Evolutionary conservation across 148 eudicot species (phyloP), one percentile per base, ranked within the genome.

Genomic region (Hydrangea macrophylla): DNA sequence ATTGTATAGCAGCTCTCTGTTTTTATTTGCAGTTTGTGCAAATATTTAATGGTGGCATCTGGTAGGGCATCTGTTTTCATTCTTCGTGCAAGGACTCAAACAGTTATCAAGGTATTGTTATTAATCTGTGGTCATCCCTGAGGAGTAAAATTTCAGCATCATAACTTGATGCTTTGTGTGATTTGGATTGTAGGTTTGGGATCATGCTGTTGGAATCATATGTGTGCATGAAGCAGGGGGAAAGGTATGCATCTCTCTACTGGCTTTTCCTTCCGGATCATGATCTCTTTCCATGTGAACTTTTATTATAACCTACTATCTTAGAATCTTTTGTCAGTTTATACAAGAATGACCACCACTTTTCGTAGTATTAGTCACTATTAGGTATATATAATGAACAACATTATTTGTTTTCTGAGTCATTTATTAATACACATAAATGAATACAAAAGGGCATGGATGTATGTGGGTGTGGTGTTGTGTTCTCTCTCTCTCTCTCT

Each of bases 221-320:
- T 94, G 98, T 67, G 92, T 94, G 69, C 88, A 76, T 62, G 98
- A 94, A 83, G 97, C 98, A 15, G 97, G 98, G 22, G 98, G 98
- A 70, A 81, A 85, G 98, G 98, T 90, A 70, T 54, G 78, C 45
- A 22, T 62, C 55, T 62, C 65, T 20, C 22, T 54, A 32, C 42
- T 28, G 10, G n/a, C 39, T 15, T 35, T 69, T 24, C 25, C 62
- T 36, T 64, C 28, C 12, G 32, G 60, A n/a, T n/a, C n/a, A n/a
- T n/a, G n/a, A n/a, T n/a, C n/a, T n/a, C n/a, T n/a, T n/a, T n/a
- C n/a, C n/a, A n/a, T n/a, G n/a, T n/a, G n/a, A n/a, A n/a, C n/a
- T n/a, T n/a, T n/a, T n/a, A n/a, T n/a, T n/a, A n/a, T n/a, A n/a
- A n/a, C n/a, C n/a, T n/a, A n/a, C n/a, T n/a, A n/a, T n/a, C n/a